Conservation (phyloP, 2,329 filamentous ascomycete species). For the Xylaria sp. region DNA sequence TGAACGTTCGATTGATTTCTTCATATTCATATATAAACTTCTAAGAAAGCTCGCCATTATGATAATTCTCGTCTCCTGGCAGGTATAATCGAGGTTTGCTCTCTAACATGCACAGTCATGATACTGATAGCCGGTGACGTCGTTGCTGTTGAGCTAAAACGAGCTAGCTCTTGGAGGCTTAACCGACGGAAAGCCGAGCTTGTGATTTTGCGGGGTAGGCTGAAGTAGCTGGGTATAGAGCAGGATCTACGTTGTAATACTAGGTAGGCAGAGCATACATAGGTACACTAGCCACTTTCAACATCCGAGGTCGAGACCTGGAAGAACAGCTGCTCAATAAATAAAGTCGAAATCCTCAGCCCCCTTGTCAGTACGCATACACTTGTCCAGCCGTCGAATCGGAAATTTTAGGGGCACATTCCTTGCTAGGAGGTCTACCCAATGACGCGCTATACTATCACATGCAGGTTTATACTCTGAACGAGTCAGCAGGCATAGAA, state of each 20-base stretch:
- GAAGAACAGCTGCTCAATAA: neutral
- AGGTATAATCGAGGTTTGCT: neutral
- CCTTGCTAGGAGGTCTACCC: neutral
- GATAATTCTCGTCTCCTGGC: neutral
- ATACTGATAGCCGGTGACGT: conserved; percentile 50
- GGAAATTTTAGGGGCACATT: conserved; percentile 11
- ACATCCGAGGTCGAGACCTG: conserved; percentile 31
- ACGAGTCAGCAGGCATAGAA: conserved; percentile 13
- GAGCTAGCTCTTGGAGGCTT: conserved; percentile 44
- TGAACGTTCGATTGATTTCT: neutral
- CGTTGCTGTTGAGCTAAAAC: conserved; percentile 23
- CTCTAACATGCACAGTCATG: neutral
- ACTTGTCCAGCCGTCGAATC: neutral
- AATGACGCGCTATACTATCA: conserved; percentile 13
- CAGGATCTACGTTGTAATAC: too few species aligned
- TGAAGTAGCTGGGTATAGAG: neutral
- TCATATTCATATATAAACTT: neutral
- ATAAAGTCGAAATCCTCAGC: conserved; percentile 7
- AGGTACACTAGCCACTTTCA: conserved; percentile 4
- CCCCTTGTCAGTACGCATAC: neutral
- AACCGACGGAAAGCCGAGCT: conserved; percentile 65
- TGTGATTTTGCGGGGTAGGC: conserved; percentile 65
- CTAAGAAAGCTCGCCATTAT: neutral
- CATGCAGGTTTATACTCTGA: conserved; percentile 14
- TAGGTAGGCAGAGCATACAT: too few species aligned